These are phyloP conservation scores for Letharia columbiana DNA, from an alignment of 495 filamentous ascomycete species.

Conservation along the genomic window DNA sequence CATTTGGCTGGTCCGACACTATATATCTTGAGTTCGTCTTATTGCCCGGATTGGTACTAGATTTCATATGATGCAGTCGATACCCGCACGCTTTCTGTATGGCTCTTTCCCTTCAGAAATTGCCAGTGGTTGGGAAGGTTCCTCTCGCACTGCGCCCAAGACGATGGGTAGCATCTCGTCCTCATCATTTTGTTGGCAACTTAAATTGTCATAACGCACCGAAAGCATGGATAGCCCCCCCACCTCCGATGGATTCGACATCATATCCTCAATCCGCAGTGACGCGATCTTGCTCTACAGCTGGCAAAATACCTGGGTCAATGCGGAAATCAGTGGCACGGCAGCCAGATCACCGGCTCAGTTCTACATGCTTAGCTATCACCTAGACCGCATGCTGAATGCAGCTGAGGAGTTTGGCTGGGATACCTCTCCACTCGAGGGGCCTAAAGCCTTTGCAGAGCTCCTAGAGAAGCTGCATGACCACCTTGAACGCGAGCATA, in stretches of 20 bases:
- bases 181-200: not conserved
- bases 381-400: conserved; percentile 70
- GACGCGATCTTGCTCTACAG: conserved; percentile 27
- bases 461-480: conserved; percentile 27
- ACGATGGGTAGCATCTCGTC: not conserved
- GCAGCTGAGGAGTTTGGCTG: conserved; percentile 60
- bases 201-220: not conserved
- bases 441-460: conserved; percentile 31
- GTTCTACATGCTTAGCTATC: conserved; percentile 77
- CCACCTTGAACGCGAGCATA: conserved; percentile 22
- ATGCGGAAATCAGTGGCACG: conserved; percentile 24
- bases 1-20: not conserved
- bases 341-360: conserved; percentile 37
- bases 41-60: not conserved
- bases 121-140: not conserved
- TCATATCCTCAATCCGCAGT: conserved; percentile 8
- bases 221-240: not conserved
- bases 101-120: not conserved
- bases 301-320: conserved; percentile 37
- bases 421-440: conserved; percentile 22
- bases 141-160: not conserved
- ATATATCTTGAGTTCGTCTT: not conserved
- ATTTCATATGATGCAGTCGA: not conserved
- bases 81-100: not conserved
- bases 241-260: not conserved